phyloP scores from a whole-genome alignment of 1,284 basidiomycete genomes.

The Ceratobasidium sp. region DNA sequence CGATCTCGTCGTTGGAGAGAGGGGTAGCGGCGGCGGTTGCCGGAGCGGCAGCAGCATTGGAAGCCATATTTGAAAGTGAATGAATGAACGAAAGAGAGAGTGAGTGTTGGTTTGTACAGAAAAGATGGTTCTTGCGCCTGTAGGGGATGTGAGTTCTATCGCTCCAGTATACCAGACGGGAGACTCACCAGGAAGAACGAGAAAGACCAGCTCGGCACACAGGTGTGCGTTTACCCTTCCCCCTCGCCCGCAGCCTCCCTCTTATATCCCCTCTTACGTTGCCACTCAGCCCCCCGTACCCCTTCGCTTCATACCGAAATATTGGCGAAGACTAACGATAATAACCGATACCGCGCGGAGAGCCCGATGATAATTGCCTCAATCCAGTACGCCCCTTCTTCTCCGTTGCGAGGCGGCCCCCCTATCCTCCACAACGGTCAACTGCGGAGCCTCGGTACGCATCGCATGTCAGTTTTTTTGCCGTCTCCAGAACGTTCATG shows the following conservation, averaged over 20 bases:
- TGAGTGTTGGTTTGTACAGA: conserved; percentile 17
- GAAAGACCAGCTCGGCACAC: conserved; percentile 41
- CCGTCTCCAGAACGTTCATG: too few species aligned
- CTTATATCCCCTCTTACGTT: conserved; percentile 12
- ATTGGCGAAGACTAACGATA: too few species aligned
- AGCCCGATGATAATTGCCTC: too few species aligned
- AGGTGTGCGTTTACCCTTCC: not conserved
- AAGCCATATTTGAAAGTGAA: conserved; percentile 28
- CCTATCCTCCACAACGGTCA: not conserved
- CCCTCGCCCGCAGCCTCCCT: not conserved
- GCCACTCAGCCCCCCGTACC: too few species aligned
- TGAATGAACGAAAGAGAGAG: conserved; percentile 21
- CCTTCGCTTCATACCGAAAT: too few species aligned
- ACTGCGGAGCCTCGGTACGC: not conserved
- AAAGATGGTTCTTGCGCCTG: conserved; percentile 14
- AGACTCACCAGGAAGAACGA: conserved; percentile 16
- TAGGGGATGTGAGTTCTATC: not conserved
- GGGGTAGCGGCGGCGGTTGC: conserved; percentile 3
- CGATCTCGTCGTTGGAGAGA: conserved; percentile 41
- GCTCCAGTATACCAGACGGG: not conserved
- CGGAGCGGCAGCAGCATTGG: not conserved
- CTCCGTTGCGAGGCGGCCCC: conserved; percentile 23
- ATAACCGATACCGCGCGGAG: too few species aligned
- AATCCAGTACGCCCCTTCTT: not conserved
- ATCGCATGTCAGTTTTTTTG: too few species aligned